phyloP scores from a whole-genome alignment of 257 asterid species.

The Solanum lignicaule region DNA sequence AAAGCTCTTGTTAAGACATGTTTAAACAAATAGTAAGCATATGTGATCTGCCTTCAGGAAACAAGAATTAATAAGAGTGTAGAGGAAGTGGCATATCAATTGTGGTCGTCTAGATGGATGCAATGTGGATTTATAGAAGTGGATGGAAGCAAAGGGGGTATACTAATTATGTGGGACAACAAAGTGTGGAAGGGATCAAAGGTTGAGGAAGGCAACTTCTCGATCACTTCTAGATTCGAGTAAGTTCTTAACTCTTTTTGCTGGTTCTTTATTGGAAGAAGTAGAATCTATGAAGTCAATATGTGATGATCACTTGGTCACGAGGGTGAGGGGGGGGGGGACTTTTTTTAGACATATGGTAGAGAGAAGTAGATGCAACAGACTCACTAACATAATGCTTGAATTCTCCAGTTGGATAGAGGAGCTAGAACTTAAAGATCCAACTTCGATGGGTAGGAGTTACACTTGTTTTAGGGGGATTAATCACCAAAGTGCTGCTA shows the following conservation, averaged over 20 bases:
- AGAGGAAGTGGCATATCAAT: background rate
- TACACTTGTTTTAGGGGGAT: background rate
- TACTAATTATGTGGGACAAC: background rate
- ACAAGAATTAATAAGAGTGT: background rate
- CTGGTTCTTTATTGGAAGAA: background rate
- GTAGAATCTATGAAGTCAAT: background rate
- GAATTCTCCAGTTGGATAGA: background rate
- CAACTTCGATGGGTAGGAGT: background rate
- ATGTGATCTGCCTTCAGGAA: background rate
- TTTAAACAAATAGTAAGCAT: background rate
- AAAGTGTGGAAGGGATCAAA: background rate
- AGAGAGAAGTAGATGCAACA: too few relatives aligned
- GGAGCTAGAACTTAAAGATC: background rate
- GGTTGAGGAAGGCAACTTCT: background rate
- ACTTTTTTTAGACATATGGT: background rate
- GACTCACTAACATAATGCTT: too few relatives aligned
- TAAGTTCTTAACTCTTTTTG: background rate
- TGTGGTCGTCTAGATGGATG: background rate
- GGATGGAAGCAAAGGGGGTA: background rate
- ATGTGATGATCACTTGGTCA: background rate
- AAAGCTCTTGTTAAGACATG: background rate
- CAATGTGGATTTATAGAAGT: background rate
- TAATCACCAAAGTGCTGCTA: background rate
- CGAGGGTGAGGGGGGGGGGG: background rate
- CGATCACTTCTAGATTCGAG: background rate